Percentiles rank a stretch among this genome's conserved stretches.
These are phyloP conservation scores for Sphaerobolus stellatus DNA, from an alignment of 1,284 basidiomycete species.

Conservation along the genomic window DNA sequence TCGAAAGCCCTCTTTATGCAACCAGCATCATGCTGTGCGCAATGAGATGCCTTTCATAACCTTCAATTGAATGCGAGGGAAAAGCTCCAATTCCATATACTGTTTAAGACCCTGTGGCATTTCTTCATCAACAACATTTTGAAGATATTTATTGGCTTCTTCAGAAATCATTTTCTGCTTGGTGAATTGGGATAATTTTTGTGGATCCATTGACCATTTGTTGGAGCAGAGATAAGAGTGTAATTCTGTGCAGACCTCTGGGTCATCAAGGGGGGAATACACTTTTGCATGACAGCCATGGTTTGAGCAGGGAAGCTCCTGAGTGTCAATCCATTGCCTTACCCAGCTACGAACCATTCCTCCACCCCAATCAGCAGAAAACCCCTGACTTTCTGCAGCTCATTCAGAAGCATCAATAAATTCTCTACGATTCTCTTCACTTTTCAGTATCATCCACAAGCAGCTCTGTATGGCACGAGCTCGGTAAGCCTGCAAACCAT, in stretches of 20 bases:
- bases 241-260: conserved; percentile 23
- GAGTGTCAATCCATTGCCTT: conserved; percentile 24
- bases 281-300: conserved; percentile 32
- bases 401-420: conserved; percentile 28
- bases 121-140: conserved; percentile 28
- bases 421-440: conserved; percentile 19
- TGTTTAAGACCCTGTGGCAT: conserved; percentile 36
- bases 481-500: neutral
- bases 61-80: conserved; percentile 35
- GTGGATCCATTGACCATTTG: conserved; percentile 36
- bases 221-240: conserved; percentile 26
- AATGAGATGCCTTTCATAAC: conserved; percentile 27
- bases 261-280: conserved; percentile 31
- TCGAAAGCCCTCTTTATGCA: conserved; percentile 31
- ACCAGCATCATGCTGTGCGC: conserved; percentile 27
- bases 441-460: conserved; percentile 19
- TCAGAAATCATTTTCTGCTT: conserved; percentile 26
- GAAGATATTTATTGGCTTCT: conserved; percentile 30
- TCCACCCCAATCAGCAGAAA: conserved; percentile 26
- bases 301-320: conserved; percentile 29
- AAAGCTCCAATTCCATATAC: conserved; percentile 37
- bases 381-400: conserved; percentile 31
- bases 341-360: conserved; percentile 27
- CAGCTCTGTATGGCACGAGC: conserved; percentile 19
- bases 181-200: conserved; percentile 28